These are phyloP conservation scores for Daucus carota DNA, from an alignment of 129 eudicot genomes.

Conservation along the genomic window DH1_v3.0 NC_030386.2:33975501-33976000, in stretches of 20 bases:
- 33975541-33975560: neutral
- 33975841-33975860: neutral
- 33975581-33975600: neutral
- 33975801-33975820: neutral
- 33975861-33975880: neutral
- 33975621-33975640: neutral
- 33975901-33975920: neutral
- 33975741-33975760: neutral
- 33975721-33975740: neutral
- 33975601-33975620: too few relatives aligned
- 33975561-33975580: neutral
- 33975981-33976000: neutral
- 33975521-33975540: constrained; percentile 70
- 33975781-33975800: neutral
- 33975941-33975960: neutral
- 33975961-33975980: neutral
- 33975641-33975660: neutral
- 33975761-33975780: neutral
- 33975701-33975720: neutral
- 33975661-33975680: neutral
- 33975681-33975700: neutral
- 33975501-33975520: constrained; percentile 79
- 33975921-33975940: neutral
- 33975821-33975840: neutral
- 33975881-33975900: neutral